Evolutionary conservation across 768 basidiomycete genomes (phyloP).

Genomic region (Boletus reticulatus): DNA sequence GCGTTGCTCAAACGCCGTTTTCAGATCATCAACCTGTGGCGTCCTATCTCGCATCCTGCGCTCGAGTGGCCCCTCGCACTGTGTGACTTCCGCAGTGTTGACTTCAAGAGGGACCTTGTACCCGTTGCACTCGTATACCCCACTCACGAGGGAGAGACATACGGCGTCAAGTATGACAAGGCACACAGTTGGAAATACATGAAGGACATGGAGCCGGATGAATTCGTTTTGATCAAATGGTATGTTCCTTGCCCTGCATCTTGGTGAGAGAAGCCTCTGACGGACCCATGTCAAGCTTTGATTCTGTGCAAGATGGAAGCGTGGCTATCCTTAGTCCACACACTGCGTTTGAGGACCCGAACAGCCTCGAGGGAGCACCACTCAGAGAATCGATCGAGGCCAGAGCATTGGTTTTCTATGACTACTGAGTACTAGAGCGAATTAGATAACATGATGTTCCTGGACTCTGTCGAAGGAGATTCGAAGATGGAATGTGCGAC

Average conservation of each 20-base stretch:
- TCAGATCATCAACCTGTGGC: constrained; percentile 56
- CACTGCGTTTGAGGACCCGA: constrained; percentile 35
- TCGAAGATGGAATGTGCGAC: no score
- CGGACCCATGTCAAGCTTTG: constrained; percentile 22
- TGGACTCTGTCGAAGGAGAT: no score
- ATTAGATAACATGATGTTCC: no score
- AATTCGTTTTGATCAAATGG: constrained; percentile 49
- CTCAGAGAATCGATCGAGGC: constrained; percentile 36
- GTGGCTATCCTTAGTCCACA: constrained; percentile 34
- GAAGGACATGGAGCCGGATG: constrained; percentile 43
- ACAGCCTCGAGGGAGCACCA: constrained; percentile 28
- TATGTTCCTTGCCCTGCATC: constrained; percentile 17
- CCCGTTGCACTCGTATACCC: constrained; percentile 39
- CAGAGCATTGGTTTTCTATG: constrained; percentile 37
- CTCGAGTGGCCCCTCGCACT: constrained; percentile 49
- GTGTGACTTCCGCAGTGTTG: constrained; percentile 46
- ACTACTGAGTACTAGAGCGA: neutral
- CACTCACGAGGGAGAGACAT: constrained; percentile 45
- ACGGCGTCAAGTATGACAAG: constrained; percentile 36
- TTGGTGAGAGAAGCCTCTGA: neutral
- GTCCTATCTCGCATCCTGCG: constrained; percentile 45
- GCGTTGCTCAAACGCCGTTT: constrained; percentile 42
- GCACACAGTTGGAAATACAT: constrained; percentile 46
- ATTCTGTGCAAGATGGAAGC: constrained; percentile 36
- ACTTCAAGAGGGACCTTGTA: constrained; percentile 36